Base-by-base conservation (phyloP, 2,329 filamentous ascomycete species). In the Cytospora mali region DNA sequence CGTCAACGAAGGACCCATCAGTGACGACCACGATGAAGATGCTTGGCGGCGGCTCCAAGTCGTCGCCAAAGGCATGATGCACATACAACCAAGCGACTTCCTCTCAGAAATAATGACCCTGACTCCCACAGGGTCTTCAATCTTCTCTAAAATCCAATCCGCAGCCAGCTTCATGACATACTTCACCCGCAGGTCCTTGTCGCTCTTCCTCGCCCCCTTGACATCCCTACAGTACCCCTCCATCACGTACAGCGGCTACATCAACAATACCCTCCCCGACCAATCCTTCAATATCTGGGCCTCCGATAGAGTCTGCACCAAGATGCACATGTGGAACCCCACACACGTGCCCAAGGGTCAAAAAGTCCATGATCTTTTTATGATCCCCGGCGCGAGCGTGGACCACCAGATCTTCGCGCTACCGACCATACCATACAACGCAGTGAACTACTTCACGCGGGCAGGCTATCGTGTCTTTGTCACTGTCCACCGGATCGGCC, bases 371-470 rank as follows among this genome's bases (percentile, higher is more conserved):
- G 83, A 83, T 64, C 73, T 89, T 6, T 80, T 89, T 64, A 81
- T 89, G 77, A 78, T 89, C 51, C 85, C 86, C 0, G 87, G 86
- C 23, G 85, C 85, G 0, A 78, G 83, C 1, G 86, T 89, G 1
- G 84, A 88, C 70, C 83, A 89, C 67, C 81, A 85, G 66, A 86
- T 88, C 58, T 89, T 79, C 66, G 80, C 86, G 0, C 76, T 87
- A 29, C 85, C 86, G 2, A 88, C 86, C 2, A 86, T 89, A 60
- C 78, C 80, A n/a, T 81, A 80, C 66, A 88, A 89, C 70, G 79
- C 84, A 0, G 80, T 89, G 65, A 85, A 88, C 69, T 88, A 87
- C 73, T 84, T 89, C 70, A 83, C 79, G 3, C 75, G 80, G 1
- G 82, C 80, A 0, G 87, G 87, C 10, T 88, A 88, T 73, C 79